Conservation (phyloP, 345 rosid species). For the Eucalyptus globulus region DNA sequence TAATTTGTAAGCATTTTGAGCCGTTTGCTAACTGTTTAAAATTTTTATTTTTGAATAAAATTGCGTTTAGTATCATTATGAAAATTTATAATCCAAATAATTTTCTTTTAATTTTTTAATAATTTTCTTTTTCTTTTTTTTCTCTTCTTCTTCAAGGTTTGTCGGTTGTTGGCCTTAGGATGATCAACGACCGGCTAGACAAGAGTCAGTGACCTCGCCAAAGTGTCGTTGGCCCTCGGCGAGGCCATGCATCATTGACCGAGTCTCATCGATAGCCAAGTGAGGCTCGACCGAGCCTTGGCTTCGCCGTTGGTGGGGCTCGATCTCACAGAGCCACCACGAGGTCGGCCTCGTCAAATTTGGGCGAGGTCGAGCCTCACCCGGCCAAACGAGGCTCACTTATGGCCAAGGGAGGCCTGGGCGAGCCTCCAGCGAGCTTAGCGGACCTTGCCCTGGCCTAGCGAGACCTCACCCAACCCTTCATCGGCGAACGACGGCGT, state of each 20-base stretch:
- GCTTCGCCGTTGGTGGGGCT: accelerated
- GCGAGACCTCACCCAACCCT: too few relatives aligned
- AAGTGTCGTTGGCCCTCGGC: accelerated
- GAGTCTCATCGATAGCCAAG: accelerated
- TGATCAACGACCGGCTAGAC: accelerated
- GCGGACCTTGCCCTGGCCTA: accelerated
- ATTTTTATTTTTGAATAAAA: too few relatives aligned
- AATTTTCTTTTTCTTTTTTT: too few relatives aligned
- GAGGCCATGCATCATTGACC: accelerated
- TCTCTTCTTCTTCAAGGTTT: too few relatives aligned
- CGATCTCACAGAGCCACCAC: accelerated
- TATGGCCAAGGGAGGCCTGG: accelerated
- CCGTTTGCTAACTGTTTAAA: accelerated
- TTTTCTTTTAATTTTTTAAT: too few relatives aligned
- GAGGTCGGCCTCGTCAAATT: too few relatives aligned
- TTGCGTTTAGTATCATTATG: accelerated
- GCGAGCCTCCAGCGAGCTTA: accelerated
- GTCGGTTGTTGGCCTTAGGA: accelerated
- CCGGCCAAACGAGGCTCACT: accelerated
- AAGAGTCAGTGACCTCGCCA: accelerated
- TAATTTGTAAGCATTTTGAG: too few relatives aligned
- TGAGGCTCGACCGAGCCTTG: accelerated
- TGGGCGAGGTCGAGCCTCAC: too few relatives aligned
- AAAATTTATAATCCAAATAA: too few relatives aligned
- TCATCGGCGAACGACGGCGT: accelerated